Evolutionary conservation across 495 filamentous ascomycete genomes (phyloP).

Genomic region (Hamigera avellanea): DNA sequence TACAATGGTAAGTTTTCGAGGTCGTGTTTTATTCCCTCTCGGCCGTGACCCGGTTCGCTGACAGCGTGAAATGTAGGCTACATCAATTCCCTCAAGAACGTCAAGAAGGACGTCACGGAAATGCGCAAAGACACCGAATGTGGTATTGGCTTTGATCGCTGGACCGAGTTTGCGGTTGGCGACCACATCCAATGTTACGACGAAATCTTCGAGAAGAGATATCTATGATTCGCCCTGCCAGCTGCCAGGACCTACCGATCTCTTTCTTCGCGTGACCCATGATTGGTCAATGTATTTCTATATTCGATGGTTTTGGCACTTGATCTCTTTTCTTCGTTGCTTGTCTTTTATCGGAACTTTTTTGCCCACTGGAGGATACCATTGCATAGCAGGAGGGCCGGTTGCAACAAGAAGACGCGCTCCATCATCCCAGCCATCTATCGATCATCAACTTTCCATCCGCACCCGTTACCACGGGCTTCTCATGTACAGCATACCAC

Average conservation of each 20-base stretch:
- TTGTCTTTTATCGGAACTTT: too few relatives aligned
- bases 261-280: too few relatives aligned
- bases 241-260: neutral
- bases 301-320: too few relatives aligned
- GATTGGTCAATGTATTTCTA: too few relatives aligned
- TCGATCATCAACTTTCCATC: too few relatives aligned
- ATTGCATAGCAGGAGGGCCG: too few relatives aligned
- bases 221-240: conserved; percentile 27
- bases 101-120: conserved; percentile 80
- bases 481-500: too few relatives aligned
- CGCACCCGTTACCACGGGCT: too few relatives aligned
- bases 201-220: conserved; percentile 60
- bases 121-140: conserved; percentile 90
- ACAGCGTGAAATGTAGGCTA: conserved; percentile 39
- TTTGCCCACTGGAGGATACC: too few relatives aligned
- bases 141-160: conserved; percentile 74
- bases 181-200: conserved; percentile 85
- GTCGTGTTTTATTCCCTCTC: neutral
- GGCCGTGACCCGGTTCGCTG: neutral
- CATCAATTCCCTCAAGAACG: conserved; percentile 72
- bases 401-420: too few relatives aligned
- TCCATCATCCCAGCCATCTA: too few relatives aligned
- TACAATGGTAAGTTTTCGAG: conserved; percentile 61
- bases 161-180: conserved; percentile 65
- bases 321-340: too few relatives aligned